Base-by-base conservation (phyloP, 2,329 filamentous ascomycete genomes). In the Didymosphaeria variabile region DNA sequence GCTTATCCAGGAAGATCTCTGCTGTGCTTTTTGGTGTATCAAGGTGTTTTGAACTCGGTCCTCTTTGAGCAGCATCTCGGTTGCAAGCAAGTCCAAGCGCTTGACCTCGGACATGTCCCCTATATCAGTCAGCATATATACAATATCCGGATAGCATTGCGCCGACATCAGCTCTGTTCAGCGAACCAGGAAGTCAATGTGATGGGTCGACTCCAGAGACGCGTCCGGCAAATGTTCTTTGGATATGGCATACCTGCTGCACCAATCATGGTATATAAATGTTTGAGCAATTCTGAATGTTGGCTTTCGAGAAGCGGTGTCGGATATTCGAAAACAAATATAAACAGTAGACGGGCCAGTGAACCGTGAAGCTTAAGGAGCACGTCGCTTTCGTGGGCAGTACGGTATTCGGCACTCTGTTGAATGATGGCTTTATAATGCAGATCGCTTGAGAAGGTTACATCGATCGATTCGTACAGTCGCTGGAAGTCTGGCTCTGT, bases 321-420 rank as follows among this genome's bases (percentile, higher is more conserved):
- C n/a, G 53, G 53, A 26, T 55, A 55, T 31, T 55, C 53, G 31
- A 55, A 55, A 9, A 55, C 53, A 26, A 55, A 55, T 21, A 55
- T 55, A 10, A 55, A 55, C 10, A 55, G 42, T 9, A 55, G 31
- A 17, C 53, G 53, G 19, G 53, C 42, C 42, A 55, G 9, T 3
- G 36, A 36, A 46, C 40, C 42, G 12, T 55, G 31, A 26, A 55
- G n/a, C 19, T 55, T 55, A 29, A 55, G 13, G n/a, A 46, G 40
- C n/a, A 55, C 40, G 12, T 55, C 29, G 19, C 36, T 31, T 36
- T 46, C 19, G 40, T 19, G 19, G 3, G 32, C 19, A 38, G 31
- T 5, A 3, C 10, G 53, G n/a, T 46, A 55, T 15, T 36, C 9
- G 12, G 53, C 29, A 31, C 53, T 55, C 40, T 55, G 53, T n/a